phyloP scores from a whole-genome alignment of 306 rosid genomes.

The Notholithocarpus densiflorus region DNA sequence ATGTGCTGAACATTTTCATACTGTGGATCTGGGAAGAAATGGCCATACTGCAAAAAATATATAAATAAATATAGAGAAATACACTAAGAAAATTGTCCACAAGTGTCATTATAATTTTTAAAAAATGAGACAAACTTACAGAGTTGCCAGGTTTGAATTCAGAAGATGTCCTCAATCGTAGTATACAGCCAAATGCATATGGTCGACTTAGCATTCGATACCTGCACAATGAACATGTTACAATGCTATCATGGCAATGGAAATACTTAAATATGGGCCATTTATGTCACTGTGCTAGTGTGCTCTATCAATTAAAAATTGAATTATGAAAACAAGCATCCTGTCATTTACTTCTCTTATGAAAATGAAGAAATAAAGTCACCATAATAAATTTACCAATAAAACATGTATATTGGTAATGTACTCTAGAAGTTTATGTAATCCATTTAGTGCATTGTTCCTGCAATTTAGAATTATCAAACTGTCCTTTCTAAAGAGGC shows the following conservation, averaged over 20 bases:
- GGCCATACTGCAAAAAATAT: slow-evolving; percentile 81
- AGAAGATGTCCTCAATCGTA: slow-evolving; percentile 83
- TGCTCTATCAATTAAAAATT: not conserved
- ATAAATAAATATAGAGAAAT: slow-evolving; percentile 25
- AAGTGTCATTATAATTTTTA: slow-evolving; percentile 15
- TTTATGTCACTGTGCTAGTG: not conserved
- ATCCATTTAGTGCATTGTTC: not conserved
- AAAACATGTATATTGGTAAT: not conserved
- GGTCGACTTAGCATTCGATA: slow-evolving; percentile 94
- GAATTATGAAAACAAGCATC: not conserved
- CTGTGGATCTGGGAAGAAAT: slow-evolving; percentile 98
- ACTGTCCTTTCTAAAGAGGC: not conserved
- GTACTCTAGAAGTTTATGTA: not conserved
- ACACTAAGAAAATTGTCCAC: slow-evolving; percentile 19
- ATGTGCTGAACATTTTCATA: slow-evolving; percentile 96
- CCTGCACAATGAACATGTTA: slow-evolving; percentile 47
- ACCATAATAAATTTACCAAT: slow-evolving; percentile 18
- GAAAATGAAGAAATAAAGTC: slow-evolving; percentile 2
- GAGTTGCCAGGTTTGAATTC: slow-evolving; percentile 87
- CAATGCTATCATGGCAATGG: slow-evolving; percentile 7
- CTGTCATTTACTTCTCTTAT: slow-evolving; percentile 4
- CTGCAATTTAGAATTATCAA: not conserved
- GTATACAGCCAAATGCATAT: slow-evolving; percentile 89
- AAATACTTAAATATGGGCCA: not conserved
- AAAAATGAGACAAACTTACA: slow-evolving; percentile 51